Evolutionary conservation across 768 basidiomycete genomes (phyloP).

Genomic region (Xanthoconium stramineum): DNA sequence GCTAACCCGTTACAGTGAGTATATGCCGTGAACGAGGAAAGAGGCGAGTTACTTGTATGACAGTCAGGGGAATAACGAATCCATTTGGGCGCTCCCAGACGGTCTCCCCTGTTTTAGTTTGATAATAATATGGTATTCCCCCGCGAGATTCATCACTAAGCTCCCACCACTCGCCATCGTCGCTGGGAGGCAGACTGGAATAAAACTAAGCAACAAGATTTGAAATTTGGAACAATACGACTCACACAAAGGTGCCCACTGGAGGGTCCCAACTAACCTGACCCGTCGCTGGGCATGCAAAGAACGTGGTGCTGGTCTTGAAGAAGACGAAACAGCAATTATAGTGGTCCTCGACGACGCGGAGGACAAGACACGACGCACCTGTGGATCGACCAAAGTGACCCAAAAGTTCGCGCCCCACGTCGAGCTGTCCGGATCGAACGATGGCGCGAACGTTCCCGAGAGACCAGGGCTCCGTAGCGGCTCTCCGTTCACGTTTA

Average conservation of each 20-base stretch:
- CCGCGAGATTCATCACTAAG: constrained; percentile 79
- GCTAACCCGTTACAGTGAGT: constrained; percentile 38
- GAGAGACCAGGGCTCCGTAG: constrained; percentile 32
- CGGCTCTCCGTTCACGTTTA: constrained; percentile 35
- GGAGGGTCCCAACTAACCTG: constrained; percentile 94
- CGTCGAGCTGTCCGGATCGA: constrained; percentile 42
- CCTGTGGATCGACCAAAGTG: constrained; percentile 87
- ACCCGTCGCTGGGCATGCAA: constrained; percentile 89
- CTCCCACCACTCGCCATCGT: constrained; percentile 96
- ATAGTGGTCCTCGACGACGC: constrained; percentile 6
- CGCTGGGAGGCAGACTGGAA: constrained; percentile 72
- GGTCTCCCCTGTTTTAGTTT: constrained; percentile 87
- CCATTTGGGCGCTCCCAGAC: constrained; percentile 89
- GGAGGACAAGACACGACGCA: constrained; percentile 34
- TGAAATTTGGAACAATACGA: constrained; percentile 18
- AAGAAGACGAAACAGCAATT: constrained; percentile 3
- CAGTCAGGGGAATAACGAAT: constrained; percentile 87
- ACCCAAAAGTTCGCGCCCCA: constrained; percentile 97
- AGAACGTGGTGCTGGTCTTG: constrained; percentile 70
- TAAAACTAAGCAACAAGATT: constrained; percentile 14
- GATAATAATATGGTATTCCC: constrained; percentile 90
- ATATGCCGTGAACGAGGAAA: background rate
- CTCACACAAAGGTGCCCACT: constrained; percentile 83
- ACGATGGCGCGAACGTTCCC: constrained; percentile 12
- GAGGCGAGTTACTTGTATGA: constrained; percentile 66